These are phyloP conservation scores for Tanacetum coccineum DNA, from an alignment of 129 eudicot genomes.

Conservation along the genomic window DNA sequence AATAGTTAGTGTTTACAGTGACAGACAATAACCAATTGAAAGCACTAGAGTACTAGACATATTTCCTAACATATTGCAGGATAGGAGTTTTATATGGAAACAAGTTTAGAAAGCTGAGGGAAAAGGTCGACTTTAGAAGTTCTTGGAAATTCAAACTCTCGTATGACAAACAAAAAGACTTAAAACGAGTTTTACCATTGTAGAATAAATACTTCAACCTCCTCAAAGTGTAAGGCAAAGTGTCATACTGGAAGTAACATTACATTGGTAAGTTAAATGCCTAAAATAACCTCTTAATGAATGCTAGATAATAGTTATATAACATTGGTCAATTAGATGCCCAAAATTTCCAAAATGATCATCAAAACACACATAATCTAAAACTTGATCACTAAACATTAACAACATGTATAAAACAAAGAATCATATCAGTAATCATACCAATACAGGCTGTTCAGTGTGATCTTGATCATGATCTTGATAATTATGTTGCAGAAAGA, in stretches of 20 bases:
- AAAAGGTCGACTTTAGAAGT: constrained; percentile 6
- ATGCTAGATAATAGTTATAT: too few species aligned
- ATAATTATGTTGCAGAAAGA: constrained; percentile 65
- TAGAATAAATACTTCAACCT: not conserved
- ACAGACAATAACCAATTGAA: not conserved
- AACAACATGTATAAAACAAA: not conserved
- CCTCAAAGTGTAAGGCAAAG: constrained; percentile 15
- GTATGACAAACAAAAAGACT: not conserved
- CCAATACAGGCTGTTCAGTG: constrained; percentile 47
- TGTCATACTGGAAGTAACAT: not conserved
- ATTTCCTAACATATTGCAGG: not conserved
- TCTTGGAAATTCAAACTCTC: not conserved
- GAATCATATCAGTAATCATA: constrained; percentile 24
- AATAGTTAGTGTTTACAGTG: not conserved
- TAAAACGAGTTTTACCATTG: too few species aligned
- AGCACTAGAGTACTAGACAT: not conserved
- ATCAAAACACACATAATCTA: too few species aligned
- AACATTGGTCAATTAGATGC: too few species aligned
- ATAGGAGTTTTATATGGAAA: not conserved
- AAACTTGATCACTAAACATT: not conserved
- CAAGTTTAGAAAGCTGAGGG: constrained; percentile 2
- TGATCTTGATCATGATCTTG: constrained; percentile 51
- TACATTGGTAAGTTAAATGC: not conserved
- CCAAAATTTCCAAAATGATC: too few species aligned
- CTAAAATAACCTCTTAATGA: not conserved